Base-by-base conservation (phyloP, 1,284 basidiomycete genomes). In the Melampsora americana region DNA sequence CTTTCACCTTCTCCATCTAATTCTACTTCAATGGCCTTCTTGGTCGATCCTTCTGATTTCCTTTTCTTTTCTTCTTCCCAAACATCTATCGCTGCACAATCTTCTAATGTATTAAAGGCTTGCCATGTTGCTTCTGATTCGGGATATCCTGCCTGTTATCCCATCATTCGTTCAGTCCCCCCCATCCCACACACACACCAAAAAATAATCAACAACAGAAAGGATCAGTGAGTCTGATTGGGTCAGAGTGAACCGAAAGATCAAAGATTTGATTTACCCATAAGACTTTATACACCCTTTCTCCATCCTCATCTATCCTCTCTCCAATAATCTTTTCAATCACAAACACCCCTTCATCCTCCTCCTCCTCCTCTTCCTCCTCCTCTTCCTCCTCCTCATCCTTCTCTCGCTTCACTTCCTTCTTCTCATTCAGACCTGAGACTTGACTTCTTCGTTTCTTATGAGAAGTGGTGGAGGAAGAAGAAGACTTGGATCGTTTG, bases 51-150 rank as follows among this genome's bases (percentile, higher is more conserved):
- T 44, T 66, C 39, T 6, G 5, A 30, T 9, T 44, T 44, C 1
- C 32, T 20, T n/a, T 20, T 35, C 16, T 46, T 53, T 23, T 30
- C 16, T 50, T 32, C 12, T 50, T 62, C 42, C 69, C 69, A 71
- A 12, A 71, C 60, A 35, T 71, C 69, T 28, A 71, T 18, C 1
- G 69, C 69, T 32, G 56, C 69, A 39, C 69, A 71, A 61, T 71
- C 69, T n/a, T 71, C 69, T 18, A 71, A 61, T 6, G 69, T 71
- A 30, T 71, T 64, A 7, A 60, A 35, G 28, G 62, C 61, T 61
- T 71, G 69, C 69, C 69, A 71, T 3, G 69, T 71, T 0, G 69
- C 69, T 62, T 71, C 69, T 30, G 59, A 62, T 50, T 71, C 69
- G 1, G 69, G 69, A 23, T 71, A 71, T 30, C 69, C 69, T 23